A percentile compares a stretch with the other conserved stretches of the same genome.
Conservation (phyloP, 139 green algal genomes). For the Bryopsis sp. region DNA sequence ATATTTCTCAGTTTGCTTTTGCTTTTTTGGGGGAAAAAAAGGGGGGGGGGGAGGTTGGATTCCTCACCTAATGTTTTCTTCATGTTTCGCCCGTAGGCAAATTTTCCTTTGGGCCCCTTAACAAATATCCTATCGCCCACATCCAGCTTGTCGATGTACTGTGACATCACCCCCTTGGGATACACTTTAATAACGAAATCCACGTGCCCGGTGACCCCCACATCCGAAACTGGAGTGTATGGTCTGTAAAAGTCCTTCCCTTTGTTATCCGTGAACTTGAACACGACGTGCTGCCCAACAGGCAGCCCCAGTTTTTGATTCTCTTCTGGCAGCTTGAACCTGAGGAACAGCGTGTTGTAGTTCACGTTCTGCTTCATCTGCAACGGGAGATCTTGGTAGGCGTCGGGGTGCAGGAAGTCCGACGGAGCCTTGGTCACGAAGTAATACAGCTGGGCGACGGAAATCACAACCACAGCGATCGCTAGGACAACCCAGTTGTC, state of each 20-base stretch:
- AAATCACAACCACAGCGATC: conserved; percentile 7
- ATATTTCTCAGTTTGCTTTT: too few relatives aligned
- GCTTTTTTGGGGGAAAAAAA: too few relatives aligned
- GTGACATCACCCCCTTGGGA: conserved; percentile 76
- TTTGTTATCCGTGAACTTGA: conserved; percentile 41
- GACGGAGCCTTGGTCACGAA: not conserved
- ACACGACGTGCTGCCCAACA: conserved; percentile 74
- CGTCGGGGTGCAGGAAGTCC: conserved; percentile 8
- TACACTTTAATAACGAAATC: conserved; percentile 92
- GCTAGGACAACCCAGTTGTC: conserved; percentile 1
- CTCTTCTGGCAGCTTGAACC: conserved; percentile 56
- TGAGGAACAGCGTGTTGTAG: conserved; percentile 53
- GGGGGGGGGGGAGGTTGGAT: too few relatives aligned
- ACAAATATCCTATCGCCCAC: conserved; percentile 71
- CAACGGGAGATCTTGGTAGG: conserved; percentile 38
- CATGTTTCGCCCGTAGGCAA: conserved; percentile 61
- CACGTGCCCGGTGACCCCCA: conserved; percentile 45
- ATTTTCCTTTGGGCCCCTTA: conserved; percentile 79
- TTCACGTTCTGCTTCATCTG: conserved; percentile 36
- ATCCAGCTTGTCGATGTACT: conserved; percentile 62
- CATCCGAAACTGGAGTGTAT: conserved; percentile 69
- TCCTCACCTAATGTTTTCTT: conserved; percentile 54
- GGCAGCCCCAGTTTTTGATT: conserved; percentile 66
- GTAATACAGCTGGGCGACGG: conserved; percentile 5
- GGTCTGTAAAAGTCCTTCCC: conserved; percentile 54